Evolutionary conservation across 148 eudicot species (phyloP).

Genomic region (Rhododendron griersonianum): DNA sequence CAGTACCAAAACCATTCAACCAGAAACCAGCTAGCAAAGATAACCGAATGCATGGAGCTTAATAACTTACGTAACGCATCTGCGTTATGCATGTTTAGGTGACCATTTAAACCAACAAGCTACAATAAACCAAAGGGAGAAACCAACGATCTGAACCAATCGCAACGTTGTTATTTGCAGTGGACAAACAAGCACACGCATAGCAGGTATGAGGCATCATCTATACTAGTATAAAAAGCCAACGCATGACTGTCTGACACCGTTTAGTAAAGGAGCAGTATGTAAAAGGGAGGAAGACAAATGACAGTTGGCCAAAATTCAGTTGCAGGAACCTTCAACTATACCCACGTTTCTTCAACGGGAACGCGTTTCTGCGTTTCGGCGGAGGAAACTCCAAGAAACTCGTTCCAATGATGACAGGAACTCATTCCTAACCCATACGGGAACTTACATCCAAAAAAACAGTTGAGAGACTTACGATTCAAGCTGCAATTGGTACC

Average conservation of each 20-base stretch:
- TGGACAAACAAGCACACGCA: background rate
- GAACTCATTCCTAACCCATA: too few relatives aligned
- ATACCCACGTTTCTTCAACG: too few relatives aligned
- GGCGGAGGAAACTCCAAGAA: too few relatives aligned
- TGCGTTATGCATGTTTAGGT: background rate
- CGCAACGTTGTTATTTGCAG: background rate
- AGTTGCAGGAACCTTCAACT: too few relatives aligned
- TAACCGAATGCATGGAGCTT: background rate
- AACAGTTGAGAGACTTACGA: too few relatives aligned
- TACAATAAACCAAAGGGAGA: conserved; percentile 1
- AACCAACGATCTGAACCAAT: background rate
- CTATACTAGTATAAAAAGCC: background rate
- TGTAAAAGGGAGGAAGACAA: background rate
- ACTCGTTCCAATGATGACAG: too few relatives aligned
- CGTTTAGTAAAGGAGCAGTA: background rate
- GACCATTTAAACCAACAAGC: conserved; percentile 1
- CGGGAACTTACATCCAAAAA: too few relatives aligned
- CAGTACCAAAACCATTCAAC: background rate
- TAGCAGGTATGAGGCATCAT: background rate
- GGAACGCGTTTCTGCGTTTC: too few relatives aligned
- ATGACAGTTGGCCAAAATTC: background rate
- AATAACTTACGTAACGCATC: background rate
- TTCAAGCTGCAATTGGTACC: too few relatives aligned
- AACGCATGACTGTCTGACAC: background rate
- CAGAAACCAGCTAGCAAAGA: background rate